phyloP scores from a whole-genome alignment of 345 rosid species.

The Eucalyptus erythrocorys region DNA sequence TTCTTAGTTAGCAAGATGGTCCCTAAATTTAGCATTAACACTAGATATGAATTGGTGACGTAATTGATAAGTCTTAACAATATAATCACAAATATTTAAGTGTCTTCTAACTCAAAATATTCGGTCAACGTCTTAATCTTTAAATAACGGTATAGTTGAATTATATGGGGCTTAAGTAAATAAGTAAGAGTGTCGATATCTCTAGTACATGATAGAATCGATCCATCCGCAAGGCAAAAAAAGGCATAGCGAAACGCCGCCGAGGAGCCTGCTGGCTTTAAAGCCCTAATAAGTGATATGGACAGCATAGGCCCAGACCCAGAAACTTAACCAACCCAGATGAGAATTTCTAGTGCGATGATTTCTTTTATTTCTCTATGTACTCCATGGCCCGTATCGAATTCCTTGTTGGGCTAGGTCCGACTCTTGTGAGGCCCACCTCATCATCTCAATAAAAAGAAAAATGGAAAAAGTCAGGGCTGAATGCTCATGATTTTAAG shows the following conservation, averaged over 20 bases:
- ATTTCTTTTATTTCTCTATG: background rate
- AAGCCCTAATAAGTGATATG: background rate
- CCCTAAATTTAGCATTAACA: background rate
- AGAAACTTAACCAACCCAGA: too few species aligned
- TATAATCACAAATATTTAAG: background rate
- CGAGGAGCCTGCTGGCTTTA: background rate
- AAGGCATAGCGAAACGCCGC: background rate
- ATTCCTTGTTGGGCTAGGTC: background rate
- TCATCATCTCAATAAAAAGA: background rate
- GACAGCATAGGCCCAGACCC: background rate
- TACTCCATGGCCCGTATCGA: background rate
- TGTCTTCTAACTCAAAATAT: background rate
- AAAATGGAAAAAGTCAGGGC: background rate
- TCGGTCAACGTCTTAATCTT: background rate
- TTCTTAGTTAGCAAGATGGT: background rate
- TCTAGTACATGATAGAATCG: background rate
- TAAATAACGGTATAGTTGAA: background rate
- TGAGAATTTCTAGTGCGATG: background rate
- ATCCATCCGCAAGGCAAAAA: background rate
- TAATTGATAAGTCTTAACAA: background rate
- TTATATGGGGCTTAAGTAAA: background rate
- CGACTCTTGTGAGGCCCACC: background rate
- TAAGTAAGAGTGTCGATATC: background rate
- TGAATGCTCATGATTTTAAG: background rate
- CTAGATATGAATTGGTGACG: fast-evolving